These are phyloP conservation scores for Boletales sp. DNA, from an alignment of 768 basidiomycete genomes.

Conservation along the genomic window DNA sequence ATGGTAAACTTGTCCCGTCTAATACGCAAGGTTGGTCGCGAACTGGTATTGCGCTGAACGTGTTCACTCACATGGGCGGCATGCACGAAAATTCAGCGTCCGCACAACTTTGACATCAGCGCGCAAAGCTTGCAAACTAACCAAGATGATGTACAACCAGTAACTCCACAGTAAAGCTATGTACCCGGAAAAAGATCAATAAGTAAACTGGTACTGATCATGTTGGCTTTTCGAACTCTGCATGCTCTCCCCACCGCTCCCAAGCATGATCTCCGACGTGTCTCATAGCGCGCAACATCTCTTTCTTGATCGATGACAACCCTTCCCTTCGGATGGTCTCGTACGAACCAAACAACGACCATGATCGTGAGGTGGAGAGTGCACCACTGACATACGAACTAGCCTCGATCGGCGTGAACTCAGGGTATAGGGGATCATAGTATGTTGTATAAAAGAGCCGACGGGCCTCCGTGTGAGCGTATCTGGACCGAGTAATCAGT, in stretches of 20 bases:
- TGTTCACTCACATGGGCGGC: conserved; percentile 29
- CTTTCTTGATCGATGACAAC: conserved; percentile 35
- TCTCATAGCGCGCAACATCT: conserved; percentile 38
- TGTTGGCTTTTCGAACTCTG: conserved; percentile 26
- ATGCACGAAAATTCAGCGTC: conserved; percentile 9
- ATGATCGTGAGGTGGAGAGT: conserved; percentile 35
- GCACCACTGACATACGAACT: conserved; percentile 26
- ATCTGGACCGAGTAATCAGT: conserved; percentile 19
- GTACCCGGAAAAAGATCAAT: conserved; percentile 16
- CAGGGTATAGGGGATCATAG: conserved; percentile 75
- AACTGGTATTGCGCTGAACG: background rate
- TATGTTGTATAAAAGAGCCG: conserved; percentile 69
- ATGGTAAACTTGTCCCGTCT: conserved; percentile 89
- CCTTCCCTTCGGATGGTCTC: conserved; percentile 40
- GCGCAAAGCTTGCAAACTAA: background rate
- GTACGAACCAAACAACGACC: conserved; percentile 36
- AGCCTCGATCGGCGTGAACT: conserved; percentile 52
- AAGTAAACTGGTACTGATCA: conserved; percentile 19
- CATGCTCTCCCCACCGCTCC: conserved; percentile 40
- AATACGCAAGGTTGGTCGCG: background rate
- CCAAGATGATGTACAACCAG: conserved; percentile 16
- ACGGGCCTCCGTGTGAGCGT: conserved; percentile 46
- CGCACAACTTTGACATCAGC: background rate
- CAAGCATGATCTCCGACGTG: conserved; percentile 39
- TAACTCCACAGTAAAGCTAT: conserved; percentile 10